Conservation (phyloP, 805 yeast species). For the Clavispora santaluciae region DNA sequence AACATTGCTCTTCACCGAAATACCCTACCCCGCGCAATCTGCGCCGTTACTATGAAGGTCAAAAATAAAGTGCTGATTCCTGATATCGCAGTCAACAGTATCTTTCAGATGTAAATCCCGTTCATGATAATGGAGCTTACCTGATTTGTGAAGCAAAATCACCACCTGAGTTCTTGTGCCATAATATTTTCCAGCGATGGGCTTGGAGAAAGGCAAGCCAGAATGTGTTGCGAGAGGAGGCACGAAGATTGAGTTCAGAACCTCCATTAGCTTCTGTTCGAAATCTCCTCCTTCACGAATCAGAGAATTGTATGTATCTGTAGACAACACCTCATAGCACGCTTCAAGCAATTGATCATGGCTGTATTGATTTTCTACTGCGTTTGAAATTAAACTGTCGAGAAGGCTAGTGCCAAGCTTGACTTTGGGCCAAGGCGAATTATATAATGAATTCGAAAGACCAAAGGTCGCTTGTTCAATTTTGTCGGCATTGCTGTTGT, state of each 20-base stretch:
- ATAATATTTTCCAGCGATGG: slow-evolving; percentile 48
- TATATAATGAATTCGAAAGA: slow-evolving; percentile 62
- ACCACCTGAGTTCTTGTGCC: slow-evolving; percentile 90
- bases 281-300: slow-evolving; percentile 15
- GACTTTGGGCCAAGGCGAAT: slow-evolving; percentile 75
- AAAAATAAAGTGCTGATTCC: slow-evolving; percentile 13
- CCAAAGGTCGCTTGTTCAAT: slow-evolving; percentile 42
- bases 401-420: slow-evolving; percentile 39
- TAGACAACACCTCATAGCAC: slow-evolving; percentile 53
- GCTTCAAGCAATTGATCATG: slow-evolving; percentile 43
- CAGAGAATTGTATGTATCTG: slow-evolving; percentile 33
- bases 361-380: slow-evolving; percentile 12
- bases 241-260: slow-evolving; percentile 61
- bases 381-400: slow-evolving; percentile 15
- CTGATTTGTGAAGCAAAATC: slow-evolving; percentile 52
- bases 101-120: slow-evolving; percentile 41
- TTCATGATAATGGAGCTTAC: slow-evolving; percentile 55
- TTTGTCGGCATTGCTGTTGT: slow-evolving; percentile 15
- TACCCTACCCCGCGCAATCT: no score
- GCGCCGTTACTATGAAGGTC: no score
- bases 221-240: slow-evolving; percentile 50
- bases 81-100: slow-evolving; percentile 5
- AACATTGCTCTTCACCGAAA: no score
- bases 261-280: slow-evolving; percentile 29
- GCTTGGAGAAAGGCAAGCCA: slow-evolving; percentile 8